Evolutionary conservation across 2,329 filamentous ascomycete genomes (phyloP), one percentile per base, ranked within the genome.

Genomic region (Colletotrichum sp.): DNA sequence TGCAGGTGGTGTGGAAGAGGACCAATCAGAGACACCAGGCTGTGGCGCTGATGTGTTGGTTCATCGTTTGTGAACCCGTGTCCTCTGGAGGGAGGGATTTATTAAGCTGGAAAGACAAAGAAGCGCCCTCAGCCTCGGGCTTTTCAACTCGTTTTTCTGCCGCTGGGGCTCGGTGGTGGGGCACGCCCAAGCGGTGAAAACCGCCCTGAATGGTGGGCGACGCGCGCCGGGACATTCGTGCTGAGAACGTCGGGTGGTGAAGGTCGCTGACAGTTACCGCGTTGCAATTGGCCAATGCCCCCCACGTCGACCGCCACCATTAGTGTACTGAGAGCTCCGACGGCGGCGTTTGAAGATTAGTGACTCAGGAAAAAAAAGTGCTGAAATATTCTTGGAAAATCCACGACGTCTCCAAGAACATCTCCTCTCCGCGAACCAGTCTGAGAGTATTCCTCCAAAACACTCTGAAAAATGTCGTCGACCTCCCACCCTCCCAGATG

Each of bases 401-500:
- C 55, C 11, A 59, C 55, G 22, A 59, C 55, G 25, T 29, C 27
- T 30, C 55, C 27, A 27, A 59, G 15, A 15, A 59, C 22, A 59
- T 15, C 15, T 30, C 55, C 25, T n/a, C 3, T 29, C 27, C 27
- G 27, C 55, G 22, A 9, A 27, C 13, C 16, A 49, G 19, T 49
- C 19, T 12, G n/a, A 52, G 44, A 52, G 44, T 8, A 8, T 22
- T 22, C 11, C 44, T 11, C 12, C 8, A 32, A 25, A 7, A 77
- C 6, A 8, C 52, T 22, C 2, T 29, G 13, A 30, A 49, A 36
- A 49, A 78, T 77, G 76, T 73, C 76, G 15, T 64, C 77, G 16
- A 73, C 61, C 32, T 64, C 77, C 32, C 55, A 76, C 44, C 61
- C 72, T 69, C 82, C 86, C 59, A 94, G 96, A 83, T 95, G 93